Percentiles rank a stretch among this genome's conserved stretches.
Conservation (phyloP, 2,329 filamentous ascomycete species). For the Stemphylium vesicarium region DNA sequence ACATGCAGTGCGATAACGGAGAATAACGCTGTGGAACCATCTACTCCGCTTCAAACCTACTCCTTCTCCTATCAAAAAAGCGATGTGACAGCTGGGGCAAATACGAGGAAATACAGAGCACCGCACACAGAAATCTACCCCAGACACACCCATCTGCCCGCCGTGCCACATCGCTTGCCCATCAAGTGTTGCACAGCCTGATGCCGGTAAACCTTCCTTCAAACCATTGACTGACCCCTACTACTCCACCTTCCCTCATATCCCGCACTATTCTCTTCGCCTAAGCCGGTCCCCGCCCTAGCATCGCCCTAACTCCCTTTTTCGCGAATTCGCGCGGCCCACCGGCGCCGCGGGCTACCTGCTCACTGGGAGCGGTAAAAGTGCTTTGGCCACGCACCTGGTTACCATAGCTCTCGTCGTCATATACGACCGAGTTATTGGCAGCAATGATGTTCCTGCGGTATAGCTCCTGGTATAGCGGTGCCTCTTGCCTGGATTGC, state of each 20-base stretch:
- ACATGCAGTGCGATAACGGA: constrained; percentile 2
- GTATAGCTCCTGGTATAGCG: constrained; percentile 58
- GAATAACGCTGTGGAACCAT: not conserved
- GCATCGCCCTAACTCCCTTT: constrained; percentile 29
- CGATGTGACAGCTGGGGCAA: not conserved
- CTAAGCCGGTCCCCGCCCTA: constrained; percentile 39
- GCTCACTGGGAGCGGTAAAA: constrained; percentile 6
- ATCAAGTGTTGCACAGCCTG: constrained; percentile 15
- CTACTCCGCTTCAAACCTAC: not conserved
- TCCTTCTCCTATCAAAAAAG: not conserved
- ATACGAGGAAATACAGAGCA: not conserved
- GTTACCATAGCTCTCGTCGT: constrained; percentile 51
- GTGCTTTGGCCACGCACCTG: constrained; percentile 16
- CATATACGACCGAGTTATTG: constrained; percentile 61
- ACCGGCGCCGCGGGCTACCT: constrained; percentile 5
- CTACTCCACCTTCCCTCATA: not conserved
- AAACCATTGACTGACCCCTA: constrained; percentile 1
- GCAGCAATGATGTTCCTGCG: constrained; percentile 61
- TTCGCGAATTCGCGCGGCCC: constrained; percentile 30
- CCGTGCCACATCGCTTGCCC: constrained; percentile 16
- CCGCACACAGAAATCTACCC: not conserved
- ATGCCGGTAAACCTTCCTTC: constrained; percentile 9
- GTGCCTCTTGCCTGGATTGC: not conserved
- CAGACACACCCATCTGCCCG: constrained; percentile 1
- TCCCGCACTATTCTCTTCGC: constrained; percentile 1